phyloP scores from a whole-genome alignment of 1,284 basidiomycete genomes.

The Schizopora paradoxa region DNA sequence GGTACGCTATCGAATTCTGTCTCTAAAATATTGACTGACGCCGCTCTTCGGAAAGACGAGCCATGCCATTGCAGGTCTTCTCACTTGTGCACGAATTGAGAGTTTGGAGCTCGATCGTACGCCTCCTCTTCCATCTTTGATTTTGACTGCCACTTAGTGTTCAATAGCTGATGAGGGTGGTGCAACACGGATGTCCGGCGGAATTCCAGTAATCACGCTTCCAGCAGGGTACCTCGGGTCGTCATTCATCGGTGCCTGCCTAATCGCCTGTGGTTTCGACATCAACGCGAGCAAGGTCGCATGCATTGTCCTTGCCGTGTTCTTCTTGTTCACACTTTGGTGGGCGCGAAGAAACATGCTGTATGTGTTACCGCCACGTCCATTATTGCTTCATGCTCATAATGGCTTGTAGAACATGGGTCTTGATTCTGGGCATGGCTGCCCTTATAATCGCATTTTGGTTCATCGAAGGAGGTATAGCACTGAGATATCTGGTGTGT shows the following conservation, averaged over 20 bases:
- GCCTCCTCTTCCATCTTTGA: slow-evolving; percentile 24
- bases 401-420: slow-evolving; percentile 62
- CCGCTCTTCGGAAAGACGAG: slow-evolving; percentile 70
- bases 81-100: slow-evolving; percentile 90
- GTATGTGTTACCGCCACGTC: slow-evolving; percentile 36
- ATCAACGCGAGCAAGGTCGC: slow-evolving; percentile 91
- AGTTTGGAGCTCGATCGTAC: slow-evolving; percentile 80
- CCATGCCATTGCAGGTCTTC: slow-evolving; percentile 74
- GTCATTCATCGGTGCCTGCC: slow-evolving; percentile 81
- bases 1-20: slow-evolving; percentile 35
- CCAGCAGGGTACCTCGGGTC: slow-evolving; percentile 93
- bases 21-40: slow-evolving; percentile 14
- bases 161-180: slow-evolving; percentile 84
- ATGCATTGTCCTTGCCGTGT: slow-evolving; percentile 73
- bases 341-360: slow-evolving; percentile 81
- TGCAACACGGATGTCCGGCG: slow-evolving; percentile 89
- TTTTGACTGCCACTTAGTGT: slow-evolving; percentile 18
- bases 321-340: slow-evolving; percentile 92
- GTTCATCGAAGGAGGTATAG: slow-evolving; percentile 73
- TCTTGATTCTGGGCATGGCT: slow-evolving; percentile 69
- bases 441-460: slow-evolving; percentile 76
- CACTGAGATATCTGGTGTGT: slow-evolving; percentile 67
- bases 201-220: slow-evolving; percentile 79
- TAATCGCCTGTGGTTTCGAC: slow-evolving; percentile 92
- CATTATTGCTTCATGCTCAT: neutral